These are phyloP conservation scores for Neonectria magnoliae DNA, from an alignment of 2,329 filamentous ascomycete genomes.

Conservation along the genomic window DNA sequence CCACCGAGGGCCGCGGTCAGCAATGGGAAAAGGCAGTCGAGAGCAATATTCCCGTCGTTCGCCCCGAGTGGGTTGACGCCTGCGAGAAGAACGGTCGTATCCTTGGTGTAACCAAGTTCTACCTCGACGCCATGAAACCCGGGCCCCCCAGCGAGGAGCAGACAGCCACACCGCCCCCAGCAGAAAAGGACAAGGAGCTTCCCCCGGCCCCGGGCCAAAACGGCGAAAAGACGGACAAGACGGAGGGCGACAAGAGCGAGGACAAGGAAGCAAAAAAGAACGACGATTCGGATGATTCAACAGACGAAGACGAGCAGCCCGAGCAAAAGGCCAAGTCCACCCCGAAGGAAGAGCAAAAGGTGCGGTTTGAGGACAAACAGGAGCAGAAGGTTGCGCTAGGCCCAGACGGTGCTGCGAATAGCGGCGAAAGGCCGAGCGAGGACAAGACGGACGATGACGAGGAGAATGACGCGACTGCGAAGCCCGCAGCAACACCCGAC, in stretches of 20 bases:
- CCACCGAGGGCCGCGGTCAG: slow-evolving; percentile 88
- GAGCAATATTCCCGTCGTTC: slow-evolving; percentile 96
- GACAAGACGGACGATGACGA: slow-evolving; percentile 46
- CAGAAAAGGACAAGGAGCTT: slow-evolving; percentile 49
- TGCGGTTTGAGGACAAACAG: slow-evolving; percentile 64
- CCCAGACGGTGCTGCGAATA: slow-evolving; percentile 45
- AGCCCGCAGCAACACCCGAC: slow-evolving; percentile 61
- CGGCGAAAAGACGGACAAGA: slow-evolving; percentile 32
- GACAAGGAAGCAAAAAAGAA: slow-evolving; percentile 34
- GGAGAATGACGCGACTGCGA: slow-evolving; percentile 49
- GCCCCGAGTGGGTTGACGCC: slow-evolving; percentile 97
- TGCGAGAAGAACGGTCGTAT: slow-evolving; percentile 94
- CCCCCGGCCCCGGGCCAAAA: slow-evolving; percentile 41
- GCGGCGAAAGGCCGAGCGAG: slow-evolving; percentile 45
- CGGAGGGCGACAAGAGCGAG: slow-evolving; percentile 45
- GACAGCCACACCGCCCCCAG: slow-evolving; percentile 40
- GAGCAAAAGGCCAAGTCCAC: slow-evolving; percentile 50
- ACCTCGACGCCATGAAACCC: slow-evolving; percentile 79
- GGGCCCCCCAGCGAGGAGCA: slow-evolving; percentile 53
- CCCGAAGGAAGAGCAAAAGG: slow-evolving; percentile 63
- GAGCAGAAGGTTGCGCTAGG: slow-evolving; percentile 63
- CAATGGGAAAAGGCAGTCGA: slow-evolving; percentile 97
- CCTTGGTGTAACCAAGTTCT: slow-evolving; percentile 94
- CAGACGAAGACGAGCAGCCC: slow-evolving; percentile 41
- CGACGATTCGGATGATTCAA: slow-evolving; percentile 29